Evolutionary conservation across 192 early-diverging fungal genomes (phyloP), one percentile per base, ranked within the genome.

Genomic region (Globomyces pollinis-pini): DNA sequence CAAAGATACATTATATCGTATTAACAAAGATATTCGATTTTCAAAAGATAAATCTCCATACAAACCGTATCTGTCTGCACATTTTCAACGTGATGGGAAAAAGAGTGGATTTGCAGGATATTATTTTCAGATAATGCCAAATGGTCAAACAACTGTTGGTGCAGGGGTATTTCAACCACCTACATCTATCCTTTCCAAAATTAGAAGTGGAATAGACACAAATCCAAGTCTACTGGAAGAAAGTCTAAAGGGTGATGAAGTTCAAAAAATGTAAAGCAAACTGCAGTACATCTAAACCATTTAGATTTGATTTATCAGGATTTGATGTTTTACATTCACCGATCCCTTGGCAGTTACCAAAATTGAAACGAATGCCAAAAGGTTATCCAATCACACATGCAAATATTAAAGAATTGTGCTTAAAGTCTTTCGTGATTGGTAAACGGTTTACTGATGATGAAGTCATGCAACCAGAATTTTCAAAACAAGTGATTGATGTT

Each of bases 1-100:
- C 36, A 63, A 63, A 45, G 44, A 26, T 13, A 20, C 13, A 23
- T 18, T 63, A 3, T 57, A 54, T 24, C 33, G 72, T 5, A 41
- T 61, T 62, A 82, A 79, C 58, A 73, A 80, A 5, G 83, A 85
- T 53, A 50, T 85, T 6, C 64, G 83, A 4, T 85, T 85, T 60
- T 71, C 76, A 0, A 74, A 75, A 15, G 80, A 78, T 13, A 68
- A 68, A 50, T 57, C 61, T 11, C 83, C 80, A 0, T 85, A 85
- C 59, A 85, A 85, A 61, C 62, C 58, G 1, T 58, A 69, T 24
- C 29, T 81, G 2, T 45, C 71, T 1, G 72, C 68, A 18, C 57
- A 64, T 16, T 80, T 75, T 33, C 70, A 73, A 0, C 51, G 54
- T 13, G 74, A 64, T 24, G 80, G 80, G 0, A 72, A 68, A 29